These are phyloP conservation scores for Colletotrichum plurivorum DNA, from an alignment of 2,329 filamentous ascomycete genomes.

Conservation along the genomic window DNA sequence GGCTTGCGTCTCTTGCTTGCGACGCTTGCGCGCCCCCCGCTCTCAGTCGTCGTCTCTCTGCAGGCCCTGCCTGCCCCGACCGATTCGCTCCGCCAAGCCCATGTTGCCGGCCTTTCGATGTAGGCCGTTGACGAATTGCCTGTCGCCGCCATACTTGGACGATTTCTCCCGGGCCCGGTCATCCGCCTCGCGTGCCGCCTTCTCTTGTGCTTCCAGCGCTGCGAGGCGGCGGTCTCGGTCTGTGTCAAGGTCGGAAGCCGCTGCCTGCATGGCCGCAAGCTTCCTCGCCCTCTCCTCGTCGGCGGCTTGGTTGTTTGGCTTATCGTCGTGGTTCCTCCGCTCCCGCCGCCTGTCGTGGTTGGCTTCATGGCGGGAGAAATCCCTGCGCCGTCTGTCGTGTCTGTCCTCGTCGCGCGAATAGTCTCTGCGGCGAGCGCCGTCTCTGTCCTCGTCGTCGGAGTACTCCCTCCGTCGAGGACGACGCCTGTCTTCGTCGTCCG, in stretches of 20 bases:
- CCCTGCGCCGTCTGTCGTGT: constrained; percentile 31
- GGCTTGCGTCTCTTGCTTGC: background rate
- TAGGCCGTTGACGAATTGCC: constrained; percentile 74
- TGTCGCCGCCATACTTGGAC: constrained; percentile 73
- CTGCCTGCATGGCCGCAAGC: constrained; percentile 81
- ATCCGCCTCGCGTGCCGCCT: constrained; percentile 75
- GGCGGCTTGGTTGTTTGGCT: constrained; percentile 47
- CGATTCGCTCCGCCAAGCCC: constrained; percentile 66
- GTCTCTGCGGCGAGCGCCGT: constrained; percentile 42
- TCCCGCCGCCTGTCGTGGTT: constrained; percentile 41
- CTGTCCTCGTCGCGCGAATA: constrained; percentile 43
- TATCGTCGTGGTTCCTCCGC: constrained; percentile 42
- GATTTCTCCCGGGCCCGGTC: constrained; percentile 72
- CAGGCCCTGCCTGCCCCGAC: constrained; percentile 60
- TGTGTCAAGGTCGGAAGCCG: constrained; percentile 77
- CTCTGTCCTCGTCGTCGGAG: constrained; percentile 48
- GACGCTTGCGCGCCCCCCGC: background rate
- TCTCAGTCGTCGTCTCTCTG: constrained; percentile 61
- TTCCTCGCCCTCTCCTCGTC: constrained; percentile 75
- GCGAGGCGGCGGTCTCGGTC: constrained; percentile 78
- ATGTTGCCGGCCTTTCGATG: constrained; percentile 71
- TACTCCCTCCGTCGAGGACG: constrained; percentile 41
- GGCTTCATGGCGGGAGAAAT: background rate
- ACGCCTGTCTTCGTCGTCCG: background rate
- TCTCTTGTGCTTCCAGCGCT: constrained; percentile 76